Evolutionary conservation across 169 alveolate genomes (phyloP), one percentile per base, ranked within the genome.

Genomic region (Perkinsus olseni): DNA sequence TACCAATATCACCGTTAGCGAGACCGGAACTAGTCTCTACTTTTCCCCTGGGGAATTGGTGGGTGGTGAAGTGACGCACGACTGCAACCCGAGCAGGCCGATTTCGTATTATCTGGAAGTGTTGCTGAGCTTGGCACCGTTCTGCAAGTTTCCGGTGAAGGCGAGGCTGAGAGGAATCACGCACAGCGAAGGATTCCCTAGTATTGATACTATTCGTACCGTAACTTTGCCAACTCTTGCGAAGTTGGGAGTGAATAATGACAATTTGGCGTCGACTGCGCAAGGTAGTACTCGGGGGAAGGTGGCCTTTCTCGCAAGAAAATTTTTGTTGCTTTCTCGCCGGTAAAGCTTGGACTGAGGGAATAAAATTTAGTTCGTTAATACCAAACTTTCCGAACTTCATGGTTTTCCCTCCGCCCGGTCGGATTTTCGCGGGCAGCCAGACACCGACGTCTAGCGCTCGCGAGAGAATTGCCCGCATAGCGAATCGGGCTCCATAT

Each of bases 1-100:
- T 31, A 94, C 96, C 45, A 92, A 91, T 91, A 94, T 97, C 51
- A 92, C 96, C 28, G 96, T 97, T 40, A 96, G 95, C 94, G 96
- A 96, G 91, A 96, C 98, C 62, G 98, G 98, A 39, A 97, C 98
- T 36, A 93, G 93, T 91, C 92, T 97, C 37, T 95, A 94, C 6
- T 96, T 96, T 82, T 92, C 93, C 11, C 98, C 98, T 8, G 98
- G 98, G 82, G 95, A 97, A 82, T 96, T 97, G 38, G 96, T 96
- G 36, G 96, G 97, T 90, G 96, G 97, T 39, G 95, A 96, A 24
- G 95, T 97, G 34, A 95, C 96, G 74, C 96, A 95, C 92, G 95
- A 95, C 34, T 96, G 97, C 74, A 96, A 95, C 93, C 93, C 95
- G 38, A 94, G 96, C 31, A 93, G 98, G 92, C 90, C 95, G 20